These are phyloP conservation scores for Fusarium robinianum DNA, from an alignment of 2,329 filamentous ascomycete species.

Conservation along the genomic window DNA sequence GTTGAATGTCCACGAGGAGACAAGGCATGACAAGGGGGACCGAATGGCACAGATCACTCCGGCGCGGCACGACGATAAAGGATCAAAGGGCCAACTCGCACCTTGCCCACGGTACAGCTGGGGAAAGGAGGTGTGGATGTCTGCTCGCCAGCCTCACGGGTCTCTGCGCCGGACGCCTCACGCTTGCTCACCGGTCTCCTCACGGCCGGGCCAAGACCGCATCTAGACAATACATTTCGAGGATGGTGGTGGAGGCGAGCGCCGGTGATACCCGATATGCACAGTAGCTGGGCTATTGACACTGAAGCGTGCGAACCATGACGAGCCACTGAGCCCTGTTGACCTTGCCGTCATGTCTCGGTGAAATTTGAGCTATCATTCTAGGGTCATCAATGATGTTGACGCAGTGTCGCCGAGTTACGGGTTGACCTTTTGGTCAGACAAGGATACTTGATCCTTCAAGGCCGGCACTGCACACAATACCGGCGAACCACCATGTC, in stretches of 20 bases:
- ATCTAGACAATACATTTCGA: slow-evolving; percentile 9
- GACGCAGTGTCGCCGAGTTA: neutral
- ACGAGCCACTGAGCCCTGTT: neutral
- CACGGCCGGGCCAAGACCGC: slow-evolving; percentile 12
- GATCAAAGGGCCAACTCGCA: slow-evolving; percentile 21
- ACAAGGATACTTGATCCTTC: slow-evolving; percentile 3
- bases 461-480: slow-evolving; percentile 8
- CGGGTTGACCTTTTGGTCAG: neutral
- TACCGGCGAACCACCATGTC: slow-evolving; percentile 10
- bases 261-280: slow-evolving; percentile 2
- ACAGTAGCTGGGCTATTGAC: too few relatives aligned
- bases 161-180: slow-evolving; percentile 7
- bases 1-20: slow-evolving; percentile 26
- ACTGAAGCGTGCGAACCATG: too few relatives aligned
- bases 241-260: neutral
- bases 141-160: slow-evolving; percentile 7
- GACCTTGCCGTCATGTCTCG: neutral
- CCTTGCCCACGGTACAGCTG: slow-evolving; percentile 12
- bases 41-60: neutral
- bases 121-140: slow-evolving; percentile 16
- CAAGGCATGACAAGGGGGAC: slow-evolving; percentile 10
- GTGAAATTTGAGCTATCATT: slow-evolving; percentile 2
- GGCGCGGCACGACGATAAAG: slow-evolving; percentile 18
- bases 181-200: slow-evolving; percentile 5
- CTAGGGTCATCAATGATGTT: neutral